Evolutionary conservation across 768 basidiomycete species (phyloP).

Genomic region (Tulasnella sp.): DNA sequence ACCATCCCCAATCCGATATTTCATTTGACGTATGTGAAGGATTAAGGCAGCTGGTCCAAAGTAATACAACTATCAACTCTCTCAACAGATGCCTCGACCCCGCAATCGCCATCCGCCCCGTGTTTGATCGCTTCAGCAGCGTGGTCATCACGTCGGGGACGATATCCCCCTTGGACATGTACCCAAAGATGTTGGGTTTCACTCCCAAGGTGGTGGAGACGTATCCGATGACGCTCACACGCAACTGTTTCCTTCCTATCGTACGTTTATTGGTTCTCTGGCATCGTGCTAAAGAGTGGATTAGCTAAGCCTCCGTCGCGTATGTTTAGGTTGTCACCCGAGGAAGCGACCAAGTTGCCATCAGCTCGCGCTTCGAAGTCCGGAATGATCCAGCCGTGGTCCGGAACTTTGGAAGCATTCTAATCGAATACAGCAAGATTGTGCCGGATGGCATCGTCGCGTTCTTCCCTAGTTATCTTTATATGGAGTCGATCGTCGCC

Average conservation of each 20-base stretch:
- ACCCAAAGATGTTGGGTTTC: slow-evolving; percentile 98
- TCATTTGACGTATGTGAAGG: slow-evolving; percentile 69
- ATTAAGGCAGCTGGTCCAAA: neutral
- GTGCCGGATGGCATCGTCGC: slow-evolving; percentile 98
- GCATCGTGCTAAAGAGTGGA: too few relatives aligned
- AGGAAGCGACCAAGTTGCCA: slow-evolving; percentile 96
- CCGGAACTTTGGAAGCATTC: slow-evolving; percentile 95
- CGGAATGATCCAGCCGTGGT: slow-evolving; percentile 98
- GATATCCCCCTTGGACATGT: slow-evolving; percentile 98
- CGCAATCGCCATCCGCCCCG: slow-evolving; percentile 91
- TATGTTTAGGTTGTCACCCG: slow-evolving; percentile 78
- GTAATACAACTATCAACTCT: neutral
- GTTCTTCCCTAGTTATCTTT: slow-evolving; percentile 98
- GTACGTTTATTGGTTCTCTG: slow-evolving; percentile 35
- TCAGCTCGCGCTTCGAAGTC: slow-evolving; percentile 97
- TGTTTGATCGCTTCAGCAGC: slow-evolving; percentile 95
- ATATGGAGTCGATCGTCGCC: slow-evolving; percentile 99
- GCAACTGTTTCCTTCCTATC: slow-evolving; percentile 92
- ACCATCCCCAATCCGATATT: slow-evolving; percentile 98
- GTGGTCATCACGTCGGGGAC: slow-evolving; percentile 99
- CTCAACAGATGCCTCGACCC: slow-evolving; percentile 82
- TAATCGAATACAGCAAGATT: slow-evolving; percentile 94
- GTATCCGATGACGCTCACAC: slow-evolving; percentile 93
- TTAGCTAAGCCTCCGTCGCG: neutral
- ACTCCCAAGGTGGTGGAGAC: slow-evolving; percentile 94